Percentiles rank a stretch among this genome's conserved stretches.
phyloP scores from a whole-genome alignment of 768 basidiomycete genomes.

The Collybia sordida region DNA sequence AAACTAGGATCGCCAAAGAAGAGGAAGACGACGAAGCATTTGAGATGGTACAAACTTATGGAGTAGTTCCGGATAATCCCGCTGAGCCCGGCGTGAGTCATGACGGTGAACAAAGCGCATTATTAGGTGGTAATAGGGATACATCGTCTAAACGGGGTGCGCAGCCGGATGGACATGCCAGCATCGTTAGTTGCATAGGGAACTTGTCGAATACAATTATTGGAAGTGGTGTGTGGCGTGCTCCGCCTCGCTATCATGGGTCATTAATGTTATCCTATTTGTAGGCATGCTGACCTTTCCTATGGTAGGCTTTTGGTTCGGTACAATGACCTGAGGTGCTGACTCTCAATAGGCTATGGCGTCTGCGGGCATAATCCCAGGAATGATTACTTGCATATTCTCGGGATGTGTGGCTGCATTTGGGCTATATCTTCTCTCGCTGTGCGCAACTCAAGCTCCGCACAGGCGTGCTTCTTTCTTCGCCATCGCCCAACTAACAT shows the following conservation, averaged over 20 bases:
- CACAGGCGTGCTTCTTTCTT: constrained; percentile 83
- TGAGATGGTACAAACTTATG: constrained; percentile 75
- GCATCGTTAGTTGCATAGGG: constrained; percentile 65
- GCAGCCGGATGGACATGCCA: constrained; percentile 65
- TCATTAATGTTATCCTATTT: background rate
- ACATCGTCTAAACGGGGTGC: constrained; percentile 14
- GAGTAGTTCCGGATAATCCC: constrained; percentile 42
- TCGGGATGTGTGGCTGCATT: constrained; percentile 78
- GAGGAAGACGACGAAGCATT: constrained; percentile 29
- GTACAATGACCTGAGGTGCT: constrained; percentile 16
- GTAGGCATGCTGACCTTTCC: constrained; percentile 89
- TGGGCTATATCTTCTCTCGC: constrained; percentile 85
- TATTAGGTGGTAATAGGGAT: constrained; percentile 49
- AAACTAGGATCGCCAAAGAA: background rate
- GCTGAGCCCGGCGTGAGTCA: constrained; percentile 25
- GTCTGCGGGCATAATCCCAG: constrained; percentile 86
- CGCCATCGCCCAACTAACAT: constrained; percentile 80
- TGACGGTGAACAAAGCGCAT: constrained; percentile 54
- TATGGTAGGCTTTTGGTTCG: constrained; percentile 41
- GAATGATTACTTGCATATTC: constrained; percentile 82
- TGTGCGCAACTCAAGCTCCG: constrained; percentile 75
- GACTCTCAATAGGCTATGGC: constrained; percentile 70
- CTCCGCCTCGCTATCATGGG: constrained; percentile 5
- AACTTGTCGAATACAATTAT: constrained; percentile 91
- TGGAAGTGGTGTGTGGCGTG: constrained; percentile 67